phyloP scores from a whole-genome alignment of 2,329 filamentous ascomycete species.

The Neocucurbitaria cava region DNA sequence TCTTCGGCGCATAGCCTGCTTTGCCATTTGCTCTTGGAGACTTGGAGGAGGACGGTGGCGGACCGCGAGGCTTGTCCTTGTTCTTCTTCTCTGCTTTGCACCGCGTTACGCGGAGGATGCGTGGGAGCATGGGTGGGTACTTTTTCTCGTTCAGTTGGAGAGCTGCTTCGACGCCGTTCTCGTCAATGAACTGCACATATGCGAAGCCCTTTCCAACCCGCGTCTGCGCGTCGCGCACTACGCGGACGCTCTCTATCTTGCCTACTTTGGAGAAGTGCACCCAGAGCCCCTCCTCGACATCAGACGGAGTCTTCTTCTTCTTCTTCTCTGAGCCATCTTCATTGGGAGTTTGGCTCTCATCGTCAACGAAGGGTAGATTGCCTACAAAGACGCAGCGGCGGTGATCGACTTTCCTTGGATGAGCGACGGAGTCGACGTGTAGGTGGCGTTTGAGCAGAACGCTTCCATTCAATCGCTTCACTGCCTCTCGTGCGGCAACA shows the following conservation, averaged over 20 bases:
- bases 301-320: conserved; percentile 75
- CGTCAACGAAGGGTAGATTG: conserved; percentile 94
- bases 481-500: conserved; percentile 77
- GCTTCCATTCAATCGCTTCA: conserved; percentile 80
- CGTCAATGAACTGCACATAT: conserved; percentile 93
- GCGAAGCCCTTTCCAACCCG: conserved; percentile 96
- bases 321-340: conserved; percentile 72
- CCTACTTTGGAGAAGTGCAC: conserved; percentile 78
- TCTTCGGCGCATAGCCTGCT: conserved; percentile 72
- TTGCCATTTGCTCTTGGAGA: conserved; percentile 25
- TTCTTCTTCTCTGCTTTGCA: conserved; percentile 70
- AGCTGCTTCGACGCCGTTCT: conserved; percentile 88
- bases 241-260: conserved; percentile 89
- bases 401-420: conserved; percentile 82
- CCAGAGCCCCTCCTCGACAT: conserved; percentile 94
- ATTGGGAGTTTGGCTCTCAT: conserved; percentile 73
- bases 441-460: conserved; percentile 86
- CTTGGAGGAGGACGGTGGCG: conserved; percentile 38
- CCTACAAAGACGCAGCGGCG: conserved; percentile 94
- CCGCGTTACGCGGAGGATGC: conserved; percentile 82
- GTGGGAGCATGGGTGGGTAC: conserved; percentile 92
- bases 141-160: conserved; percentile 88
- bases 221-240: conserved; percentile 87
- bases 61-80: conserved; percentile 43
- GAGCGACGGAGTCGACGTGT: conserved; percentile 87